Evolutionary conservation across 2,329 filamentous ascomycete genomes (phyloP), one percentile per base, ranked within the genome.

Genomic region (Neofusicoccum parvum): DNA sequence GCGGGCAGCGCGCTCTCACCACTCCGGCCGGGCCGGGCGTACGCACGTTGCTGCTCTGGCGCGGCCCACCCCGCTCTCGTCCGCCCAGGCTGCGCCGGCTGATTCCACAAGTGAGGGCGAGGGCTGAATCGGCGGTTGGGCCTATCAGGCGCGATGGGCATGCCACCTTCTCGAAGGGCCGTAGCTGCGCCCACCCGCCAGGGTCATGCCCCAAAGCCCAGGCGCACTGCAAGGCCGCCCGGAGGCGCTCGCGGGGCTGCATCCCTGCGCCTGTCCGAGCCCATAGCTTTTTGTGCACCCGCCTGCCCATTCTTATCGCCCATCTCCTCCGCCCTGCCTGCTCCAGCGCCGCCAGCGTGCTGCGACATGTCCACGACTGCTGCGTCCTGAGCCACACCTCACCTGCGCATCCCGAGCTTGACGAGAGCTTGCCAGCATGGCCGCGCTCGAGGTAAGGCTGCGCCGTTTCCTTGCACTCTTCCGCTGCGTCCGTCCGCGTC

Each of bases 251-350:
- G 54, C 54, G 54, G 54, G 54, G 56, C 56, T 15, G 23, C 17
- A 48, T 60, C 56, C 56, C 56, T 60, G 56, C 56, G 10, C 41
- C 39, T 9, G n/a, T 27, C 34, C 41, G 11, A 12, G 41, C 23
- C 56, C 43, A 60, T 60, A 60, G 56, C 56, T 48, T 60, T 34
- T 39, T 20, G 27, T 48, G 27, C 12, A 48, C 56, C 56, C 56
- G 48, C 56, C 56, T 60, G 56, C 56, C 56, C 56, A 48, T 60
- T 60, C 56, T 60, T 60, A 48, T 60, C 56, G 32, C 32, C 56
- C 39, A 23, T 23, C 27, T 34, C 56, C 54, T 32, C 54, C 54
- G 12, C 39, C 5, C 20, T 2, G 37, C 53, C 32, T 12, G 37
- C 11, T 14, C 20, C 15, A 36, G 20, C 37, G 39, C 39, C 7